A percentile compares a stretch with the other conserved stretches of the same genome.
phyloP scores from a whole-genome alignment of 148 eudicot species.

The Suaeda aralocaspica region DNA sequence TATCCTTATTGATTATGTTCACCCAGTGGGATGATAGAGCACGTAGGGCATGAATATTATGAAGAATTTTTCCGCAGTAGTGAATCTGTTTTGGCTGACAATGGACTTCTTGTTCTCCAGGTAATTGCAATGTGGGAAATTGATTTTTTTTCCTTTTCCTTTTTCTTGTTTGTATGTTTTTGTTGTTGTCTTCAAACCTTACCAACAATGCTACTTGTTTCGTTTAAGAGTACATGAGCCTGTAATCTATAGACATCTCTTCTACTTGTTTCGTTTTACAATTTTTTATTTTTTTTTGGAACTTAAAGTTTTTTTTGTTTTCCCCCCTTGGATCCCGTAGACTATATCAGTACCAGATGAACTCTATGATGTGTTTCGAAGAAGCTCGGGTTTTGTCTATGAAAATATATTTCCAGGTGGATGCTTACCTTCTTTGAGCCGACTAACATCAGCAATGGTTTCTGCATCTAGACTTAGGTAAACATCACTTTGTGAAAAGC shows the following conservation, averaged over 20 bases:
- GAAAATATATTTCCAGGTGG: constrained; percentile 89
- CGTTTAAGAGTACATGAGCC: no score
- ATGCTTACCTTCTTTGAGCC: constrained; percentile 61
- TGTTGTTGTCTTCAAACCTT: no score
- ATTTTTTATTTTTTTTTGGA: no score
- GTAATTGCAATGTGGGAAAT: constrained; percentile 25
- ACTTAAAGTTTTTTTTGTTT: no score
- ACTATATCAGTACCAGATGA: constrained; percentile 74
- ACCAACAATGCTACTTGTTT: no score
- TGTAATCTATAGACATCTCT: no score
- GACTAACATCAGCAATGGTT: constrained; percentile 78
- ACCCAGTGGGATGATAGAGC: constrained; percentile 81
- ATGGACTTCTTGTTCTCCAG: constrained; percentile 83
- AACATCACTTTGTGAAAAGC: no score
- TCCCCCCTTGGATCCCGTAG: no score
- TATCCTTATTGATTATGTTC: neutral
- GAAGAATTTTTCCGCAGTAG: constrained; percentile 65
- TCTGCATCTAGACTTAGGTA: constrained; percentile 75
- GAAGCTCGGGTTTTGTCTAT: constrained; percentile 64
- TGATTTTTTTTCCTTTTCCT: neutral
- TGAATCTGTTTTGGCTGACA: constrained; percentile 61
- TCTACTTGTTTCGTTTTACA: no score
- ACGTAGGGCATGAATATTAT: constrained; percentile 78
- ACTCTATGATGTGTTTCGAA: constrained; percentile 59
- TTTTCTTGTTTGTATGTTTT: no score